Evolutionary conservation across 2,329 filamentous ascomycete species (phyloP).

Genomic region (Aspergillus sp.): DNA sequence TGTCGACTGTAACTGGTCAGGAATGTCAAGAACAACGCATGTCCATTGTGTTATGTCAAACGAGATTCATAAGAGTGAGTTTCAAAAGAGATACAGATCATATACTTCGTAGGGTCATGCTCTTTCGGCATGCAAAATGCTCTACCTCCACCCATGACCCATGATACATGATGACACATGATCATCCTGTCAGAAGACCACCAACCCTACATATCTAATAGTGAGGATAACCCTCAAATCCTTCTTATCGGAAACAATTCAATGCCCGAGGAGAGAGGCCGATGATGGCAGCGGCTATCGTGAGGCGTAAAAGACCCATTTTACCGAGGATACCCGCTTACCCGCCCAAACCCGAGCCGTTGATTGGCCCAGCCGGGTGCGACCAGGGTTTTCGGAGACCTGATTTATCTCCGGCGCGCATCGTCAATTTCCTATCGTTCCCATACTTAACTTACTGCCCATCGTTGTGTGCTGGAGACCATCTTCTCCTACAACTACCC

Average conservation of each 20-base stretch:
- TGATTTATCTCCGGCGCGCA: conserved; percentile 33
- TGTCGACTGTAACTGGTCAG: no score
- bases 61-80: no score
- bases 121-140: no score
- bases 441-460: conserved; percentile 2
- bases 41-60: no score
- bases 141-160: no score
- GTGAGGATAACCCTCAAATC: neutral
- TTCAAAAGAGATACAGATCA: no score
- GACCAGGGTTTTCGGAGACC: conserved; percentile 24
- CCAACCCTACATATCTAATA: neutral
- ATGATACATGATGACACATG: no score
- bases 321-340: conserved; percentile 19
- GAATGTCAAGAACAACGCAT: no score
- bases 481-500: conserved; percentile 14
- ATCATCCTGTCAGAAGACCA: no score
- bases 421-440: conserved; percentile 7
- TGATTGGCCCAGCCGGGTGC: conserved; percentile 26
- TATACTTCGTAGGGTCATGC: no score
- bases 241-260: neutral
- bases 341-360: conserved; percentile 24
- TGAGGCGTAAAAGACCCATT: neutral
- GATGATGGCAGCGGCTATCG: neutral
- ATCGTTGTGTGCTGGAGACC: conserved; percentile 8
- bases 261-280: neutral